A percentile compares a stretch with the other conserved stretches of the same genome.
Conservation (phyloP, 306 rosid species). For the Cucurbita argyrosperma region DNA sequence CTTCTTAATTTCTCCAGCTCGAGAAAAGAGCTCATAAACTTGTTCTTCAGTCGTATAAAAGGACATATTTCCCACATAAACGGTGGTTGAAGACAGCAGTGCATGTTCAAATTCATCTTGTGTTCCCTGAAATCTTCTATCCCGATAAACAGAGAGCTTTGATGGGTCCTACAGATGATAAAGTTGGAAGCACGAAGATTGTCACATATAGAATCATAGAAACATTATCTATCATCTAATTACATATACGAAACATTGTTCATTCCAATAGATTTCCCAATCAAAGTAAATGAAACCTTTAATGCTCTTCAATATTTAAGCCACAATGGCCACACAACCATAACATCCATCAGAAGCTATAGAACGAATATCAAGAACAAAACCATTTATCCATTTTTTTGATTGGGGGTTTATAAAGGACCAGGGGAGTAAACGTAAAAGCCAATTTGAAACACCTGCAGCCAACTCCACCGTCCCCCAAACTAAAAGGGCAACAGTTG, state of each 20-base stretch:
- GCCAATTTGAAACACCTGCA: not conserved
- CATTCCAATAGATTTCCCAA: not conserved
- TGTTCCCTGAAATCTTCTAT: constrained; percentile 67
- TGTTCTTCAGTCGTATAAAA: constrained; percentile 96
- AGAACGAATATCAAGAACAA: not conserved
- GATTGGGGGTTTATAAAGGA: not conserved
- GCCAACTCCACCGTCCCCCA: not conserved
- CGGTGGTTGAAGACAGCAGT: constrained; percentile 45
- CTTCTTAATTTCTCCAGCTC: constrained; percentile 93
- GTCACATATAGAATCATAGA: not conserved
- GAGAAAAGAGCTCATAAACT: constrained; percentile 74
- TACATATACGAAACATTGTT: not conserved
- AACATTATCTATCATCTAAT: not conserved
- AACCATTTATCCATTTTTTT: not conserved
- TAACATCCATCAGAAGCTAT: not conserved
- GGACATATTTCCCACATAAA: constrained; percentile 84
- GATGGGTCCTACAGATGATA: constrained; percentile 39
- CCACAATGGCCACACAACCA: not conserved
- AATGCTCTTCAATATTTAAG: not conserved
- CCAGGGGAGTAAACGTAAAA: not conserved
- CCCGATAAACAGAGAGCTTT: constrained; percentile 76
- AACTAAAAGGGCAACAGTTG: not conserved
- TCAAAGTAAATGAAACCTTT: not conserved
- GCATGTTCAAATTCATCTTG: constrained; percentile 84
- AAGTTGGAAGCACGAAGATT: not conserved